A percentile compares a stretch with the other conserved stretches of the same genome.
Evolutionary conservation across 2,329 filamentous ascomycete species (phyloP).

Genomic region (Juglanconis sp.): DNA sequence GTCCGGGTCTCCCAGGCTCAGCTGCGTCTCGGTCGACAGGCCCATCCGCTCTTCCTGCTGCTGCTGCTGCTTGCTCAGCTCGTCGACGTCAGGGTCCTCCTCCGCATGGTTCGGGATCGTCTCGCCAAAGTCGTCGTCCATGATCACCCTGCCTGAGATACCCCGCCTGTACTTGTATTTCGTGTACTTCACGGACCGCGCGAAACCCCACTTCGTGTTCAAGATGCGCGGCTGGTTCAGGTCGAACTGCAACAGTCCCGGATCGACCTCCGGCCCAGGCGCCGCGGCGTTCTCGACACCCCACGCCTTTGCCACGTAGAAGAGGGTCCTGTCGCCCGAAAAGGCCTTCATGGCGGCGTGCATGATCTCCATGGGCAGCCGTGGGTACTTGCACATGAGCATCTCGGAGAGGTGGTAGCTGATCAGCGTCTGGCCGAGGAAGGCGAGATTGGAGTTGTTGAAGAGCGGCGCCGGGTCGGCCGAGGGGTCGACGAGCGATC

Average conservation of each 20-base stretch:
- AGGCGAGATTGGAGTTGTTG: conserved; percentile 84
- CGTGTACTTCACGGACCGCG: conserved; percentile 44
- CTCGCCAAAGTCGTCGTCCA: conserved; percentile 84
- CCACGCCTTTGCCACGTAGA: conserved; percentile 77
- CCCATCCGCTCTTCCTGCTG: not conserved
- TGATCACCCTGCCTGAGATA: conserved; percentile 72
- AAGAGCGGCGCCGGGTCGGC: conserved; percentile 76
- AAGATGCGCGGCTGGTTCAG: conserved; percentile 42
- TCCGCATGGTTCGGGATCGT: conserved; percentile 28
- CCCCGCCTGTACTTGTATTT: conserved; percentile 62
- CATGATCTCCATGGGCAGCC: conserved; percentile 82
- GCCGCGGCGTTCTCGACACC: conserved; percentile 84
- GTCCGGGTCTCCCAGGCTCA: conserved; percentile 23
- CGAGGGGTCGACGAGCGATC: conserved; percentile 79
- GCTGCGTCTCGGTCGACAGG: conserved; percentile 9
- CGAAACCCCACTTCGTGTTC: conserved; percentile 49
- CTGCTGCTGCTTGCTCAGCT: conserved; percentile 18
- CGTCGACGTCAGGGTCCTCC: conserved; percentile 20
- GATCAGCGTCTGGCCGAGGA: conserved; percentile 78
- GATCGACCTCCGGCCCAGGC: conserved; percentile 87
- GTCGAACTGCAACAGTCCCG: conserved; percentile 81
- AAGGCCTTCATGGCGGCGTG: conserved; percentile 85
- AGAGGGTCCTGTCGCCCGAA: conserved; percentile 70
- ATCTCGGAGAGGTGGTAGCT: conserved; percentile 87
- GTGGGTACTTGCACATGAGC: conserved; percentile 84